A percentile compares a stretch with the other conserved stretches of the same genome.
Evolutionary conservation across 257 asterid genomes (phyloP).

Genomic region (Penstemon davidsonii): DNA sequence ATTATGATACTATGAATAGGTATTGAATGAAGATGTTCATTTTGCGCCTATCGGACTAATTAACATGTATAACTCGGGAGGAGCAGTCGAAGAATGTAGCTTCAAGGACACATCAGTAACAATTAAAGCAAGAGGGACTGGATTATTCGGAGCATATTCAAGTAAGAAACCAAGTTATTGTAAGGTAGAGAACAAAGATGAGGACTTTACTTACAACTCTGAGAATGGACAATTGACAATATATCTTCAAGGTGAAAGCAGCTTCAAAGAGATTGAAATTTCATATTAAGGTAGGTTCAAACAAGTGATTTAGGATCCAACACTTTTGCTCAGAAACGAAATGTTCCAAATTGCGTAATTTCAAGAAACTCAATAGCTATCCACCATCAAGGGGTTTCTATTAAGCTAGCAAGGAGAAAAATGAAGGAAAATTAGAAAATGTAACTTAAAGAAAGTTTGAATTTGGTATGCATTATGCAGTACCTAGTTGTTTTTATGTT

Average conservation of each 20-base stretch:
- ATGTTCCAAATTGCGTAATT: too few relatives aligned
- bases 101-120: conserved; percentile 23
- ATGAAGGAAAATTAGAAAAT: too few relatives aligned
- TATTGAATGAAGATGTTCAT: conserved; percentile 26
- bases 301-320: not conserved
- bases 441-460: too few relatives aligned
- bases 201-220: conserved; percentile 39
- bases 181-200: conserved; percentile 43
- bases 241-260: conserved; percentile 44
- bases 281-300: conserved; percentile 24
- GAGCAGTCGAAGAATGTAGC: conserved; percentile 44
- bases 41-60: conserved; percentile 58
- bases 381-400: too few relatives aligned
- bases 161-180: conserved; percentile 51
- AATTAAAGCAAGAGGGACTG: conserved; percentile 51
- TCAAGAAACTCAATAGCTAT: too few relatives aligned
- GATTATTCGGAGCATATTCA: conserved; percentile 72
- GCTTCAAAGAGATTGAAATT: conserved; percentile 43
- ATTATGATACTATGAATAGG: conserved; percentile 17
- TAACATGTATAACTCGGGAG: conserved; percentile 63
- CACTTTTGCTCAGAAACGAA: too few relatives aligned
- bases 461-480: too few relatives aligned
- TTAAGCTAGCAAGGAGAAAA: too few relatives aligned
- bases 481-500: too few relatives aligned
- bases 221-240: conserved; percentile 53